Conservation (phyloP, 805 yeast genomes). For the Maudiozyma bulderi region DNA sequence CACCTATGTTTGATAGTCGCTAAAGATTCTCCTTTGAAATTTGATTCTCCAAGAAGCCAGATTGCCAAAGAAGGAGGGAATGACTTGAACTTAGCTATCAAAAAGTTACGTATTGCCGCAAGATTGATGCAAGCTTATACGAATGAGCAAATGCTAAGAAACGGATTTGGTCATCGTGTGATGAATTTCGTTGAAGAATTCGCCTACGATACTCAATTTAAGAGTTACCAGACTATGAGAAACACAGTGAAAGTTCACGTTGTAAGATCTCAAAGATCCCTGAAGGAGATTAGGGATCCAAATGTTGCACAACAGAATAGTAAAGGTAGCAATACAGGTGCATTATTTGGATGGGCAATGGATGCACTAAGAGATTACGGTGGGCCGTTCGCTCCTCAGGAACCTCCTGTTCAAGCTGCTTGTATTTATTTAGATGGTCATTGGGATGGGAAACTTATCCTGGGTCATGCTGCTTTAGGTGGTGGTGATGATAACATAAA, state of each 20-base stretch:
- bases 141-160: conserved; percentile 73
- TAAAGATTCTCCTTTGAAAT: conserved; percentile 58
- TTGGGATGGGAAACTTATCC: conserved; percentile 57
- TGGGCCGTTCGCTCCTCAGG: conserved; percentile 38
- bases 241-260: conserved; percentile 72
- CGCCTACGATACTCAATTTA: conserved; percentile 42
- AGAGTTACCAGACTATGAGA: conserved; percentile 32
- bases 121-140: conserved; percentile 88
- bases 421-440: conserved; percentile 77
- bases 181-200: conserved; percentile 68
- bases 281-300: conserved; percentile 63
- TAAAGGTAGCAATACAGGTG: conserved; percentile 63
- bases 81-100: conserved; percentile 57
- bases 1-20: conserved; percentile 73
- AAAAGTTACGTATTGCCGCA: conserved; percentile 70
- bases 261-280: conserved; percentile 54
- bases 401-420: conserved; percentile 66
- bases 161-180: conserved; percentile 69
- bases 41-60: conserved; percentile 53
- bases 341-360: conserved; percentile 65
- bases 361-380: conserved; percentile 57
- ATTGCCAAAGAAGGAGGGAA: conserved; percentile 47
- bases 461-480: conserved; percentile 90
- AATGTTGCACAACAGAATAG: conserved; percentile 81
- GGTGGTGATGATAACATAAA: conserved; percentile 67